Conservation (phyloP, 2,329 filamentous ascomycete species). For the Sphaerulina musiva region DNA sequence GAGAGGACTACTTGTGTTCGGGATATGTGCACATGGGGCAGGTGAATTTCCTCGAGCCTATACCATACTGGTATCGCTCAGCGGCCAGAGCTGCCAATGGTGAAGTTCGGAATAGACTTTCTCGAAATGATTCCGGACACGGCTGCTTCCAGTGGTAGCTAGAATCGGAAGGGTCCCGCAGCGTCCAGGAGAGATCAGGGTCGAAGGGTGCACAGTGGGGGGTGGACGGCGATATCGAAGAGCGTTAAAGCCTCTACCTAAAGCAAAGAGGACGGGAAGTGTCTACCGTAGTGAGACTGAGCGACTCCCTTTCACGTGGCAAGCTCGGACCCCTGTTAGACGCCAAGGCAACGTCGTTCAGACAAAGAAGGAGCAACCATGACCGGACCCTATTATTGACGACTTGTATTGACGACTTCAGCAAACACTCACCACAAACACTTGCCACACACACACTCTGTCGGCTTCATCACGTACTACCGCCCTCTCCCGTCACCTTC, state of each 20-base stretch:
- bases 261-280: neutral
- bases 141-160: neutral
- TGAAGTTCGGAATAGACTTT: neutral
- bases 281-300: too few species aligned
- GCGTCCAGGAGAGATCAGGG: slow-evolving; percentile 1
- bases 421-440: slow-evolving; percentile 7
- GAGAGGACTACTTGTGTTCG: neutral
- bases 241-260: neutral
- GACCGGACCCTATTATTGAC: neutral
- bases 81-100: neutral
- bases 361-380: neutral
- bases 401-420: neutral
- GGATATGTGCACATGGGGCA: neutral
- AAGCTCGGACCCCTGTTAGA: neutral
- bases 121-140: too few species aligned
- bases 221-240: neutral
- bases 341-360: neutral
- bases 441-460: neutral
- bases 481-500: neutral
- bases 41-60: neutral
- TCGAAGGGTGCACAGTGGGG: neutral
- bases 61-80: slow-evolving; percentile 2
- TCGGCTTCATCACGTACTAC: neutral
- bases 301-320: slow-evolving; percentile 1
- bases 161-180: neutral